Evolutionary conservation across 2,329 filamentous ascomycete genomes (phyloP).

Genomic region (Ophiostoma australiae): DNA sequence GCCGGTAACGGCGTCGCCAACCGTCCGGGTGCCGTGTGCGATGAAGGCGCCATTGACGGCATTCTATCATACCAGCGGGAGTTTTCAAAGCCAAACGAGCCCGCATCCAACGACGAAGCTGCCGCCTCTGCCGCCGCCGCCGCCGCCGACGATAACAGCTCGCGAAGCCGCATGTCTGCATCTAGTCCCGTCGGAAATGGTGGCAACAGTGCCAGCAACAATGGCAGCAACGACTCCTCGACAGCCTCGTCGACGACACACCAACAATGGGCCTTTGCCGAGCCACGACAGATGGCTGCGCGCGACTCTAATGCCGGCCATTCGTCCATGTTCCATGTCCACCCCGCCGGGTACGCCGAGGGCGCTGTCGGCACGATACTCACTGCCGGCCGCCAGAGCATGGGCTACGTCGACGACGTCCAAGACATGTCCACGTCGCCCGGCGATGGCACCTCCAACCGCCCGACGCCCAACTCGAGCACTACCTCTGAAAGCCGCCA

Average conservation of each 20-base stretch:
- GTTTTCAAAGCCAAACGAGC: slow-evolving; percentile 22
- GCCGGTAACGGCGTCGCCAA: not conserved
- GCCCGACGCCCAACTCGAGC: slow-evolving; percentile 58
- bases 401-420: slow-evolving; percentile 40
- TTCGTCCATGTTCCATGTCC: slow-evolving; percentile 25
- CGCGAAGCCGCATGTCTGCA: slow-evolving; percentile 16
- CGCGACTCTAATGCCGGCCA: slow-evolving; percentile 29
- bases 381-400: slow-evolving; percentile 3
- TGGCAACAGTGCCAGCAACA: not conserved
- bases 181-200: slow-evolving; percentile 19
- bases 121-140: not conserved
- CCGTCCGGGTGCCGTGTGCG: slow-evolving; percentile 25
- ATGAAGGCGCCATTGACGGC: slow-evolving; percentile 34
- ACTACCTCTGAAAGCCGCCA: slow-evolving; percentile 42
- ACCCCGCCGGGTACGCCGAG: slow-evolving; percentile 24
- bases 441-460: slow-evolving; percentile 47
- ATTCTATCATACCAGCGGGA: slow-evolving; percentile 39
- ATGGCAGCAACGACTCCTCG: not conserved
- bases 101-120: slow-evolving; percentile 11
- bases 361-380: slow-evolving; percentile 17
- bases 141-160: slow-evolving; percentile 17
- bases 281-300: slow-evolving; percentile 39
- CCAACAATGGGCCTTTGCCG: slow-evolving; percentile 36
- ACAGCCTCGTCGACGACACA: slow-evolving; percentile 16
- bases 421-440: slow-evolving; percentile 48